These are phyloP conservation scores for Aureobasidium lini DNA, from an alignment of 2,329 filamentous ascomycete species.

Conservation along the genomic window DNA sequence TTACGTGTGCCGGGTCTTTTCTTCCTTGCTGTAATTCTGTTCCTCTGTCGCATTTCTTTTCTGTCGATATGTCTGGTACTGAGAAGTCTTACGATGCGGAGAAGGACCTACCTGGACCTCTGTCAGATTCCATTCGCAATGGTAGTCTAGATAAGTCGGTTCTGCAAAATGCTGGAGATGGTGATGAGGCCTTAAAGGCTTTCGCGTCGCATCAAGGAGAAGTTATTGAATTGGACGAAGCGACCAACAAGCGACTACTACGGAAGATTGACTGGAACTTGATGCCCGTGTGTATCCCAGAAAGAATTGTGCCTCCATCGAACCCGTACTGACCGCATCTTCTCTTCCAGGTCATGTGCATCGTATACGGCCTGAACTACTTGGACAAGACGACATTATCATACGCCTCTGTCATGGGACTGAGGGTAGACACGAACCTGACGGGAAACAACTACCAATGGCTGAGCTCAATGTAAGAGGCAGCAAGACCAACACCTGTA, in stretches of 20 bases:
- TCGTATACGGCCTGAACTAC: constrained; percentile 53
- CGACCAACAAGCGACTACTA: constrained; percentile 52
- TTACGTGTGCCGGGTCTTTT: not conserved
- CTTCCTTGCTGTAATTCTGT: not conserved
- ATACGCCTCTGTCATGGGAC: constrained; percentile 46
- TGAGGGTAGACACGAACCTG: constrained; percentile 32
- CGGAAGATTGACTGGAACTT: constrained; percentile 55
- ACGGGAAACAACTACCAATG: constrained; percentile 46
- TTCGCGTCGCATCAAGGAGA: constrained; percentile 43
- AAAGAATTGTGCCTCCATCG: too few relatives aligned
- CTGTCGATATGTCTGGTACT: not conserved
- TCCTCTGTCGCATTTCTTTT: not conserved
- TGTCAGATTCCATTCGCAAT: constrained; percentile 22
- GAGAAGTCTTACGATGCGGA: constrained; percentile 18
- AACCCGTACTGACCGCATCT: constrained; percentile 28
- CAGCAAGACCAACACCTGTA: not conserved
- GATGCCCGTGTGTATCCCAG: constrained; percentile 38
- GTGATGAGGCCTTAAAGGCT: constrained; percentile 54
- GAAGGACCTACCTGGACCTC: constrained; percentile 20
- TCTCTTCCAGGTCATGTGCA: constrained; percentile 35
- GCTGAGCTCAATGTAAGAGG: constrained; percentile 23
- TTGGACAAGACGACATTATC: constrained; percentile 52
- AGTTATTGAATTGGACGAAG: constrained; percentile 46
- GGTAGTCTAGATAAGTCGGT: constrained; percentile 28
- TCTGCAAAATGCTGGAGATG: constrained; percentile 49